These are phyloP conservation scores for Pichia inconspicua DNA, from an alignment of 1,139 yeast genomes.

Conservation along the genomic window DNA sequence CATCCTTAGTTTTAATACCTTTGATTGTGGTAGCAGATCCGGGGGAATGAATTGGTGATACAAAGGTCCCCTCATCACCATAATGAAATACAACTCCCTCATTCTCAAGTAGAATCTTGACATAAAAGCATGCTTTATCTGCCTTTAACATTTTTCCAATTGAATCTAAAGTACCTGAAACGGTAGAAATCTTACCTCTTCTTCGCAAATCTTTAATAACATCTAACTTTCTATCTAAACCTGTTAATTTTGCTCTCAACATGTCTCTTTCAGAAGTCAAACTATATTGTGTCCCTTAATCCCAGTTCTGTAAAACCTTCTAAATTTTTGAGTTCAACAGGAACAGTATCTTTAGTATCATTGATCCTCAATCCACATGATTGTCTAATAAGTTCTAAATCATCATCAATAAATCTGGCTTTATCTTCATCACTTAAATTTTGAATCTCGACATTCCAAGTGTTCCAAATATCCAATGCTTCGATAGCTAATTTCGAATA, in stretches of 20 bases:
- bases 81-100: constrained; percentile 20
- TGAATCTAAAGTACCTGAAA: constrained; percentile 27
- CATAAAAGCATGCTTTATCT: constrained; percentile 28
- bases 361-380: constrained; percentile 16
- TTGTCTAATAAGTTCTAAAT: constrained; percentile 10
- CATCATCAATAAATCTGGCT: constrained; percentile 3
- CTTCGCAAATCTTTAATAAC: constrained; percentile 12
- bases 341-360: constrained; percentile 9
- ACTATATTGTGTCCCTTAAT: constrained; percentile 23
- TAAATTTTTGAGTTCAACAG: constrained; percentile 15
- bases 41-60: background rate
- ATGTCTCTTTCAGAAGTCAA: constrained; percentile 13
- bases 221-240: constrained; percentile 19
- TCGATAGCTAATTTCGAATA: constrained; percentile 1
- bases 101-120: constrained; percentile 17
- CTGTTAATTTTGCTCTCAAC: constrained; percentile 13
- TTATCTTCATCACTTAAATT: constrained; percentile 15
- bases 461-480: constrained; percentile 4
- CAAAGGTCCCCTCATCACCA: constrained; percentile 16
- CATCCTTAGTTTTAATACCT: constrained; percentile 31
- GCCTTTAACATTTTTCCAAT: constrained; percentile 32
- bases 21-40: constrained; percentile 7
- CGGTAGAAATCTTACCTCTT: constrained; percentile 7
- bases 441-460: constrained; percentile 14
- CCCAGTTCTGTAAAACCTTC: constrained; percentile 19